Base-by-base conservation (phyloP, 495 filamentous ascomycete genomes). In the Aspergillus mulundensis region DNA sequence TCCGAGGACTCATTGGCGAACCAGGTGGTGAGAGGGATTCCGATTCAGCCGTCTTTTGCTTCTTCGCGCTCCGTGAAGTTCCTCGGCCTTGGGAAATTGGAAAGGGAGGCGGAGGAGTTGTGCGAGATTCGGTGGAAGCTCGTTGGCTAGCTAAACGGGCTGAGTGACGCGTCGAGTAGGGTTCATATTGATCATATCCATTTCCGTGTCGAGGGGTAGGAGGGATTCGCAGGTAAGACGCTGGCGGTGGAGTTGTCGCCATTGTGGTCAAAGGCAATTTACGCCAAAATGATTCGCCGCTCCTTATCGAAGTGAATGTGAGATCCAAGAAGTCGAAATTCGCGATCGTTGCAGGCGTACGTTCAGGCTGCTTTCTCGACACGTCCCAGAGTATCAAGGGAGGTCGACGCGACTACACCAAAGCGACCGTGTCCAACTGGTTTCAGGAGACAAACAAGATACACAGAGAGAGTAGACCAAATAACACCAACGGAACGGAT, bases 201-300 rank as follows among this genome's bases (percentile, higher is more conserved):
- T 81, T 66, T 45, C 88, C 88, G 72, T 85, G 82, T 34, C 80
- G 83, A 16, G 91, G 91, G 38, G 90, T 87, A 45, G 83, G 76
- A 45, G 91, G 91, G 38, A 86, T 85, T 54, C 79, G 78, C 44
- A 87, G 66, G 40, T 75, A 74, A 28, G 78, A 76, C 38, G 78
- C 73, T 39, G 83, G 83, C 16, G 85, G 85, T 38, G 88, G 87
- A 59, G 90, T 90, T 41, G 84, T 72, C 60, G 84, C 73, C 81
- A 86, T 86, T 38, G 53, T 66, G 63, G 45, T 11, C 12, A 51
- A 28, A 43, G 39, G 36, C 23, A 48, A 20, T 34, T 21, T 47
- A 21, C 25, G 39, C 23, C 21, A 28, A 44, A 25, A 16, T 18
- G 39, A 56, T 41, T 54, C 39, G 42, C 24, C 36, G 40, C 47